Conservation (phyloP, 139 green algal species). For the Axilococcus clingmanii region DNA sequence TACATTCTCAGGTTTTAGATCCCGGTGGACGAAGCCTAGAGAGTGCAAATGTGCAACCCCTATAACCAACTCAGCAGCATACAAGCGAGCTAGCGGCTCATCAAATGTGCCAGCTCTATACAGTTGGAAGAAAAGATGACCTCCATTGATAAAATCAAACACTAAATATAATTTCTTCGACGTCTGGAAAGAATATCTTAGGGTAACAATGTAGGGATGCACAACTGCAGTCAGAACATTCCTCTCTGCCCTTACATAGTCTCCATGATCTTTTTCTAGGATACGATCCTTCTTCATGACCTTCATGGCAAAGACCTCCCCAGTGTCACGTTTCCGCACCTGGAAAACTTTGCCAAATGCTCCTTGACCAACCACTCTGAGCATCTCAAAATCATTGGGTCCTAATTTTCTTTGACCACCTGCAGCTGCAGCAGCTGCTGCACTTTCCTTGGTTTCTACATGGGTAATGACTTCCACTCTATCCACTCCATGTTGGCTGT, state of each 20-base stretch:
- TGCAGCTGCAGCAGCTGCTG: conserved; percentile 1
- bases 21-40: conserved; percentile 69
- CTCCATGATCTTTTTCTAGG: conserved; percentile 77
- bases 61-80: conserved; percentile 88
- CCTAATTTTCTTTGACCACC: conserved; percentile 25
- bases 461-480: conserved; percentile 2
- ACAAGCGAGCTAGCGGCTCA: conserved; percentile 82
- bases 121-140: conserved; percentile 97
- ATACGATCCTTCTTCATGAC: conserved; percentile 85
- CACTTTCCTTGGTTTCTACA: neutral
- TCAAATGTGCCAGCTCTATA: conserved; percentile 82
- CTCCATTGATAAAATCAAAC: conserved; percentile 97
- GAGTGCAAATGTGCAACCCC: conserved; percentile 87
- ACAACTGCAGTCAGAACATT: conserved; percentile 84
- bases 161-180: conserved; percentile 93
- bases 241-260: conserved; percentile 84
- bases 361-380: conserved; percentile 88
- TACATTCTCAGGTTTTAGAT: conserved; percentile 86
- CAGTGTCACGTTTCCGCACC: conserved; percentile 52
- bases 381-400: conserved; percentile 85
- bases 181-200: conserved; percentile 93
- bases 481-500: neutral
- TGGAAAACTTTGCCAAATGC: conserved; percentile 93
- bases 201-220: conserved; percentile 94
- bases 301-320: conserved; percentile 91